A percentile compares a stretch with the other conserved stretches of the same genome.
Conservation (phyloP, 352 stramenopile species). For the Pythium folliculosum region DNA sequence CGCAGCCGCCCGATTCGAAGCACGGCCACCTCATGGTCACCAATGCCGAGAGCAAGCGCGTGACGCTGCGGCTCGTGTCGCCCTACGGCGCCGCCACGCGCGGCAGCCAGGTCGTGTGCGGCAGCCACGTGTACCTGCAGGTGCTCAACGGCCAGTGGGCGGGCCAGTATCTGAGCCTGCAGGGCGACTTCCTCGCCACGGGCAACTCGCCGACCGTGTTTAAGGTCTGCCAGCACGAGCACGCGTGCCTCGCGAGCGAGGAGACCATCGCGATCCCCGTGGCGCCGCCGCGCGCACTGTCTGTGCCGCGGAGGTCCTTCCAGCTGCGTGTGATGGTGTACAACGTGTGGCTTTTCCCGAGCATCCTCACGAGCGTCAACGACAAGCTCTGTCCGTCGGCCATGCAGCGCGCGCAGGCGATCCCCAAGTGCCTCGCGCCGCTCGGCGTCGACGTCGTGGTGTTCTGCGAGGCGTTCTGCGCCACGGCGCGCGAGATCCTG, state of each 20-base stretch:
- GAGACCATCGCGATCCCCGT: slow-evolving; percentile 24
- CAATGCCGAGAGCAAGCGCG: slow-evolving; percentile 31
- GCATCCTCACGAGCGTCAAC: slow-evolving; percentile 60
- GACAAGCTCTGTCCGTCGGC: slow-evolving; percentile 61
- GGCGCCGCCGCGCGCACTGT: neutral
- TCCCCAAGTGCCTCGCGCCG: slow-evolving; percentile 43
- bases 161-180: slow-evolving; percentile 48
- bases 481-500: slow-evolving; percentile 43
- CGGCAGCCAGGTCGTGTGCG: slow-evolving; percentile 37
- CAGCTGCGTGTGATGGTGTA: slow-evolving; percentile 64
- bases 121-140: slow-evolving; percentile 59
- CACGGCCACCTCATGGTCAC: slow-evolving; percentile 55
- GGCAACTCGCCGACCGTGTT: slow-evolving; percentile 52
- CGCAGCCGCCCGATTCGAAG: slow-evolving; percentile 50
- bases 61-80: slow-evolving; percentile 55
- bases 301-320: slow-evolving; percentile 27
- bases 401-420: slow-evolving; percentile 50
- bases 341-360: slow-evolving; percentile 74
- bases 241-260: slow-evolving; percentile 33
- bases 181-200: slow-evolving; percentile 54
- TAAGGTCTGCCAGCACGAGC: slow-evolving; percentile 33
- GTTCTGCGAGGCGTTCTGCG: slow-evolving; percentile 76
- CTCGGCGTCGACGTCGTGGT: slow-evolving; percentile 59
- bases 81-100: slow-evolving; percentile 40
- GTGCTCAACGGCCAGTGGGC: slow-evolving; percentile 50